phyloP scores from a whole-genome alignment of 2,329 filamentous ascomycete species.

The Penicillium sclerotigenum region DNA sequence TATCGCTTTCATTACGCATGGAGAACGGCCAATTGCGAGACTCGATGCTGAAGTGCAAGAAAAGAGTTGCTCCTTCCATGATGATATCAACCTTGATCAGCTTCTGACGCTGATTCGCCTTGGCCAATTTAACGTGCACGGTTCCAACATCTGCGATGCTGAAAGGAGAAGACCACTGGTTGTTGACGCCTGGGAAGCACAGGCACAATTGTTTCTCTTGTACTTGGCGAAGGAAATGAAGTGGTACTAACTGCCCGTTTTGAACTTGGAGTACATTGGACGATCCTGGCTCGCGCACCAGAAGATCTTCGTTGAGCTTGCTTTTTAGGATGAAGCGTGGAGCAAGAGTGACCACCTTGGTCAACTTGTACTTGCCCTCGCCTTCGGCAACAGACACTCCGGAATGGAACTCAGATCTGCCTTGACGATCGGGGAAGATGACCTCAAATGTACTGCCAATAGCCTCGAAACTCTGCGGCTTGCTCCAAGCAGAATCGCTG shows the following conservation, averaged over 20 bases:
- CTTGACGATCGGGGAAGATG: conserved; percentile 69
- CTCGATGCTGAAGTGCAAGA: conserved; percentile 85
- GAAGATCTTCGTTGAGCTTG: conserved; percentile 81
- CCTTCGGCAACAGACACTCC: conserved; percentile 86
- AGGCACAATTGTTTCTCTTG: conserved; percentile 84
- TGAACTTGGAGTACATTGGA: conserved; percentile 77
- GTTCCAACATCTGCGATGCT: conserved; percentile 94
- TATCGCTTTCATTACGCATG: conserved; percentile 96
- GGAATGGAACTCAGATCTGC: conserved; percentile 78
- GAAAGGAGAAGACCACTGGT: conserved; percentile 96
- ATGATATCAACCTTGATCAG: conserved; percentile 84
- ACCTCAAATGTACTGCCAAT: conserved; percentile 92
- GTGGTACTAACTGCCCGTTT: conserved; percentile 73
- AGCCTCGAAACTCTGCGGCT: conserved; percentile 95
- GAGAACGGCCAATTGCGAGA: conserved; percentile 97
- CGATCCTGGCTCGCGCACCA: conserved; percentile 87
- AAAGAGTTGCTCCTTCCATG: conserved; percentile 90
- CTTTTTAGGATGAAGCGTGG: conserved; percentile 94
- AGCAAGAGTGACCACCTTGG: conserved; percentile 88
- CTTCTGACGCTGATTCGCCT: conserved; percentile 81
- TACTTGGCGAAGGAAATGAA: conserved; percentile 84
- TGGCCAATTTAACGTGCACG: conserved; percentile 89
- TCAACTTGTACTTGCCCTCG: conserved; percentile 96
- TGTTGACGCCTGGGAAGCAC: conserved; percentile 90
- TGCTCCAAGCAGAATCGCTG: conserved; percentile 91